Percentiles rank a stretch among this genome's conserved stretches.
phyloP scores from a whole-genome alignment of 495 filamentous ascomycete genomes.

The Neurospora pannonica region DNA sequence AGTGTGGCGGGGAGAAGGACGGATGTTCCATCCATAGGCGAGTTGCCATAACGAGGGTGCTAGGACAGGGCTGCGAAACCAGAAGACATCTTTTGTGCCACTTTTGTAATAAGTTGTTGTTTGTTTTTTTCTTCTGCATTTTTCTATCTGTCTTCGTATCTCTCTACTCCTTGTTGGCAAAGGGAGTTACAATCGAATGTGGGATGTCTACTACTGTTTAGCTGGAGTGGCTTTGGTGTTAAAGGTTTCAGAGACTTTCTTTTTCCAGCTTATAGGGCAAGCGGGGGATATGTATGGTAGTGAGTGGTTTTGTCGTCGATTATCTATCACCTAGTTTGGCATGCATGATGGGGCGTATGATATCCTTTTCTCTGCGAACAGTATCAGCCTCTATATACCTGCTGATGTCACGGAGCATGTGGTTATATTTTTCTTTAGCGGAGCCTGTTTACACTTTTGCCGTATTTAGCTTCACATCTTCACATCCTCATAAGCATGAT shows the following conservation, averaged over 20 bases:
- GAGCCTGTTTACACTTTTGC: neutral
- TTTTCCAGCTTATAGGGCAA: neutral
- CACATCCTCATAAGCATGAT: neutral
- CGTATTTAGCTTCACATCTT: neutral
- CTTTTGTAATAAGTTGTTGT: neutral
- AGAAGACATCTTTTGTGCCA: neutral
- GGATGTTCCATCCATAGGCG: neutral
- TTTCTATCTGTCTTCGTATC: neutral
- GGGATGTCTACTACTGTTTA: neutral
- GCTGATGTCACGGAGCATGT: neutral
- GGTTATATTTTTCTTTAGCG: neutral
- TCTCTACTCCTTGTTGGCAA: neutral
- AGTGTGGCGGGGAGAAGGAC: neutral
- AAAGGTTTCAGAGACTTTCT: neutral
- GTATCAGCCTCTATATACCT: neutral
- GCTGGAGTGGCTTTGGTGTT: neutral
- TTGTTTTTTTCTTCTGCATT: neutral
- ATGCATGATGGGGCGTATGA: neutral
- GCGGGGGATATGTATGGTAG: neutral
- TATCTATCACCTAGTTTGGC: neutral
- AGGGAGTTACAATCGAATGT: neutral
- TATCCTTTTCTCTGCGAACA: neutral
- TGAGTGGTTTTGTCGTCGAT: neutral
- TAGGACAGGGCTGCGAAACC: neutral
- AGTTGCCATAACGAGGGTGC: neutral